Conservation (phyloP, 2,329 filamentous ascomycete species). For the Monilinia fructigena region DNA sequence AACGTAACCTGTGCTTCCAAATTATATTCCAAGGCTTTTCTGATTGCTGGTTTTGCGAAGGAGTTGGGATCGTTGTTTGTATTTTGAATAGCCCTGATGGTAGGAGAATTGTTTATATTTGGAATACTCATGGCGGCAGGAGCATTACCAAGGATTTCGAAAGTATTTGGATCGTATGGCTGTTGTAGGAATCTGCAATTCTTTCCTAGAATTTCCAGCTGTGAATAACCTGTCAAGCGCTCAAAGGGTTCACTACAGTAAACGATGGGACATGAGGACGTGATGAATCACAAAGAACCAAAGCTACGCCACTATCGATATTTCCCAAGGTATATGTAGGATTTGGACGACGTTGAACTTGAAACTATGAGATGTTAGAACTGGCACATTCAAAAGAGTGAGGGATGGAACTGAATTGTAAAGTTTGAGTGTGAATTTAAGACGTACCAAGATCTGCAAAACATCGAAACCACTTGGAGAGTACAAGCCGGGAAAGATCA, state of each 20-base stretch:
- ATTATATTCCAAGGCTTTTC: constrained; percentile 70
- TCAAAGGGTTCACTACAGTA: constrained; percentile 95
- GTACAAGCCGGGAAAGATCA: constrained; percentile 58
- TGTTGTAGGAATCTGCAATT: constrained; percentile 94
- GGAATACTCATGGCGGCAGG: constrained; percentile 58
- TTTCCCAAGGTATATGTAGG: constrained; percentile 85
- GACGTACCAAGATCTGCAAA: constrained; percentile 54
- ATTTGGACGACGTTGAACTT: constrained; percentile 74
- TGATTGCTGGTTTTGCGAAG: constrained; percentile 75
- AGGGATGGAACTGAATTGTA: background rate
- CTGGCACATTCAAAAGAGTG: background rate
- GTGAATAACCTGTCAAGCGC: constrained; percentile 83
- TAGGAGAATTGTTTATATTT: background rate
- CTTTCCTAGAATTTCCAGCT: constrained; percentile 79
- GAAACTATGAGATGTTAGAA: constrained; percentile 25
- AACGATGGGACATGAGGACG: constrained; percentile 84
- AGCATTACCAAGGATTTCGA: background rate
- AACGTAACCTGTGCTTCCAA: constrained; percentile 83
- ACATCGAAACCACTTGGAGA: constrained; percentile 55
- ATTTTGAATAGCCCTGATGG: constrained; percentile 59
- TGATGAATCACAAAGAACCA: constrained; percentile 90
- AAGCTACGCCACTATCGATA: constrained; percentile 89
- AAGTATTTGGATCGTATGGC: constrained; percentile 57
- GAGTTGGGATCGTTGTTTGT: constrained; percentile 61
- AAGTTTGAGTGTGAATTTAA: background rate